Conservation (phyloP, 495 filamentous ascomycete genomes). For the Neurospora tetrasperma region DNA sequence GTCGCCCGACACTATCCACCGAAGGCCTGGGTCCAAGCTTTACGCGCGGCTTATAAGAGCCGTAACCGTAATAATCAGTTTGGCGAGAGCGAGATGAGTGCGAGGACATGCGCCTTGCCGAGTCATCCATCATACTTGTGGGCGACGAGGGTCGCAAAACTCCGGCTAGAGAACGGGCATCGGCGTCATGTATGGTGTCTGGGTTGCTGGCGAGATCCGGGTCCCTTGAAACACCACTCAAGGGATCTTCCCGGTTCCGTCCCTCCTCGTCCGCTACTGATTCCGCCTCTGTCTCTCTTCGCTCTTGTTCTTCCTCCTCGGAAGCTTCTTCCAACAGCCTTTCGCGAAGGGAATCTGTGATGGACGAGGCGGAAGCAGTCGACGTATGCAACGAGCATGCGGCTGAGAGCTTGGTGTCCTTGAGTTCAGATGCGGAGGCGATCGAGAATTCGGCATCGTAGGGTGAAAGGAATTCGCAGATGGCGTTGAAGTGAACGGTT, state of each 20-base stretch:
- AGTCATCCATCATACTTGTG: conserved; percentile 26
- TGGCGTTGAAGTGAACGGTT: conserved; percentile 83
- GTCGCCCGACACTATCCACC: conserved; percentile 54
- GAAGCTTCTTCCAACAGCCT: conserved; percentile 79
- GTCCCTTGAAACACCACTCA: conserved; percentile 19
- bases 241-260: background rate
- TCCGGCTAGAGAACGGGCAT: conserved; percentile 32
- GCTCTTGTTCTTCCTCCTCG: conserved; percentile 64
- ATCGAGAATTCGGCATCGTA: conserved; percentile 77
- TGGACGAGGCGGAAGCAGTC: conserved; percentile 77
- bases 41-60: conserved; percentile 58
- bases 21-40: conserved; percentile 79
- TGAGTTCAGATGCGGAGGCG: conserved; percentile 63
- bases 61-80: conserved; percentile 51
- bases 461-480: conserved; percentile 77
- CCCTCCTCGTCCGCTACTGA: conserved; percentile 35
- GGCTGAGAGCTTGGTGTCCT: conserved; percentile 75
- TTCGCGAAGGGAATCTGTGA: conserved; percentile 66
- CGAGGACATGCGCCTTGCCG: conserved; percentile 43
- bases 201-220: conserved; percentile 27
- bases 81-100: conserved; percentile 45
- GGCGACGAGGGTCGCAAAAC: conserved; percentile 27
- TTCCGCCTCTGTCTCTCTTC: conserved; percentile 38
- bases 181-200: conserved; percentile 31
- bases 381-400: conserved; percentile 86